Evolutionary conservation across 108 stramenopile species (phyloP).

Genomic region (Seminavis robusta): DNA sequence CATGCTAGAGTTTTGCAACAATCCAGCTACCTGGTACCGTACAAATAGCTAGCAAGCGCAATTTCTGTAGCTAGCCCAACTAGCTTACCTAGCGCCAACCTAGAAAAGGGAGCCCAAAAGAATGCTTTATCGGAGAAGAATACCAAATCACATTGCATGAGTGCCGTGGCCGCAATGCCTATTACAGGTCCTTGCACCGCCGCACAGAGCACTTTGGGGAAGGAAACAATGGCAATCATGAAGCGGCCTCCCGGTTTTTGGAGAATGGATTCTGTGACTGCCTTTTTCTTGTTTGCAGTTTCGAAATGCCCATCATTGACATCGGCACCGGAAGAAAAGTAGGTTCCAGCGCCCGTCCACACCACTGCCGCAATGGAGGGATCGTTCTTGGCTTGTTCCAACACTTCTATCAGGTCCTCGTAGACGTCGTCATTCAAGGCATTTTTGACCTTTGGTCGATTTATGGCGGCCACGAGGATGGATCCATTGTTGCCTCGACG

Average conservation of each 20-base stretch:
- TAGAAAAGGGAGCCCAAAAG: slow-evolving; percentile 65
- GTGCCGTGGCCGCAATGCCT: slow-evolving; percentile 50
- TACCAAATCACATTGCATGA: slow-evolving; percentile 48
- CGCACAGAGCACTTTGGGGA: slow-evolving; percentile 47
- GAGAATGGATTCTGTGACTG: slow-evolving; percentile 18
- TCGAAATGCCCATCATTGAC: slow-evolving; percentile 21
- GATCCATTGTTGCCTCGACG: slow-evolving; percentile 17
- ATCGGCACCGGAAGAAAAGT: slow-evolving; percentile 55
- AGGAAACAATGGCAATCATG: slow-evolving; percentile 37
- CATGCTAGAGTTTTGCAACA: no score
- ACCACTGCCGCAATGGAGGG: slow-evolving; percentile 32
- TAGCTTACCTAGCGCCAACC: slow-evolving; percentile 43
- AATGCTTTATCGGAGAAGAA: slow-evolving; percentile 34
- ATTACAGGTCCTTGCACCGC: slow-evolving; percentile 70
- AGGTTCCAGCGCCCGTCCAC: slow-evolving; percentile 48
- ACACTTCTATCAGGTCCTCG: slow-evolving; percentile 32
- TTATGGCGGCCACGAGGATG: slow-evolving; percentile 33
- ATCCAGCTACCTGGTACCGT: no score
- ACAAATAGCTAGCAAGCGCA: no score
- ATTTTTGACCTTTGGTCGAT: slow-evolving; percentile 42
- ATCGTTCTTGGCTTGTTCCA: slow-evolving; percentile 32
- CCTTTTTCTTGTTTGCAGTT: background rate
- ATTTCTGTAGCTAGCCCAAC: no score
- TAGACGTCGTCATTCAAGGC: slow-evolving; percentile 44
- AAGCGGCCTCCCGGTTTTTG: slow-evolving; percentile 30